A percentile compares a stretch with the other conserved stretches of the same genome.
phyloP scores from a whole-genome alignment of 2,329 filamentous ascomycete genomes.

The Metarhizium rileyi region DNA sequence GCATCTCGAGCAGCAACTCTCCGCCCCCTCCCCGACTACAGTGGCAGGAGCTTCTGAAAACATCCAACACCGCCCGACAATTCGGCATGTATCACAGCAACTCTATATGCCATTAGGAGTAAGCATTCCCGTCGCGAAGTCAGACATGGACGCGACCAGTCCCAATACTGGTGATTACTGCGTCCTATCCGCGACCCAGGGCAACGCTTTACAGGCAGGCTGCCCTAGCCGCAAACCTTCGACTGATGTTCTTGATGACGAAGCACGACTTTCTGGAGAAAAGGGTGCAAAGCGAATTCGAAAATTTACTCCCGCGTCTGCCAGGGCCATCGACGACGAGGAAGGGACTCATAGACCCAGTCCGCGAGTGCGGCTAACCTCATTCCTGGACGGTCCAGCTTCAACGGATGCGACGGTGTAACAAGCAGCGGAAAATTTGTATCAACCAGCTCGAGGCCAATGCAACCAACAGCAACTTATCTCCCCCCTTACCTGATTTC shows the following conservation, averaged over 20 bases:
- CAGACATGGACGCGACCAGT: not conserved
- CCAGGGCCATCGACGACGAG: conserved; percentile 37
- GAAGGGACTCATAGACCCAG: conserved; percentile 30
- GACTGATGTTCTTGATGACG: not conserved
- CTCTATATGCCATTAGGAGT: conserved; percentile 19
- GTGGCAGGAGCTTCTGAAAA: conserved; percentile 9
- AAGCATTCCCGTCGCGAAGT: conserved; percentile 9
- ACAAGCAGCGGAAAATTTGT: not conserved
- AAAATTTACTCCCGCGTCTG: conserved; percentile 35
- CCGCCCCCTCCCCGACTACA: conserved; percentile 8
- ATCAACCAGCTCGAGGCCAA: not conserved
- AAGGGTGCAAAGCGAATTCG: conserved; percentile 36
- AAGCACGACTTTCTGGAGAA: conserved; percentile 12
- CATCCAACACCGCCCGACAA: conserved; percentile 20
- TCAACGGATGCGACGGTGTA: not conserved
- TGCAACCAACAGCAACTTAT: not conserved
- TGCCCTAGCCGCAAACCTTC: not conserved
- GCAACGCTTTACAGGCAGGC: not conserved
- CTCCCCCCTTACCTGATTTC: not conserved
- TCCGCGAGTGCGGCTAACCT: conserved; percentile 13
- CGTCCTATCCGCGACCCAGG: not conserved
- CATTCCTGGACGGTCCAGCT: conserved; percentile 8
- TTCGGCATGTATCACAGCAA: conserved; percentile 32
- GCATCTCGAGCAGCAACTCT: conserved; percentile 18
- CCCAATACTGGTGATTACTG: not conserved